phyloP scores from a whole-genome alignment of 2,329 filamentous ascomycete genomes.

The Xylariaceae sp. region DNA sequence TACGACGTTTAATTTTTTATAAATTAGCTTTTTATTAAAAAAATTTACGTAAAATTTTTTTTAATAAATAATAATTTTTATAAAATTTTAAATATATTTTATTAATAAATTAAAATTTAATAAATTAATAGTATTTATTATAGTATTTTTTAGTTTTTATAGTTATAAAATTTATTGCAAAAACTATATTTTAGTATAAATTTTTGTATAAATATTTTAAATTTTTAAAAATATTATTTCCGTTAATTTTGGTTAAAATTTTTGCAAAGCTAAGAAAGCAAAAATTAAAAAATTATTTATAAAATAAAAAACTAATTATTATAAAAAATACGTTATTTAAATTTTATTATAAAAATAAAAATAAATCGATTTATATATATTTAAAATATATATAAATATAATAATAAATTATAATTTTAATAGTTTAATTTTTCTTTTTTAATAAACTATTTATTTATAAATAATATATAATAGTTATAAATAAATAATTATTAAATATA shows the following conservation, averaged over 20 bases:
- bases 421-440: slow-evolving; percentile 1
- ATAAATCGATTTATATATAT: neutral
- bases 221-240: neutral
- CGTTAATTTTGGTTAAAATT: neutral
- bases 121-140: neutral
- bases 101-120: neutral
- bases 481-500: neutral
- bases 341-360: neutral
- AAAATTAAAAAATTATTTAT: slow-evolving; percentile 4
- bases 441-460: neutral
- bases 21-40: slow-evolving; percentile 1
- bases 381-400: neutral
- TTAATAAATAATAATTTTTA: neutral
- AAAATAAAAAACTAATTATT: neutral
- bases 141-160: neutral
- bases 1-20: neutral
- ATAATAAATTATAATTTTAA: neutral
- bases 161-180: slow-evolving; percentile 1
- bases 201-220: neutral
- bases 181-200: too few relatives aligned
- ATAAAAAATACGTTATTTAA: neutral
- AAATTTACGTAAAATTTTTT: neutral
- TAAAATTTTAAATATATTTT: neutral
- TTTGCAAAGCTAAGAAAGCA: neutral
- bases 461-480: slow-evolving; percentile 1